phyloP scores from a whole-genome alignment of 495 filamentous ascomycete species.

The Thermochaetoides thermophila region DNA sequence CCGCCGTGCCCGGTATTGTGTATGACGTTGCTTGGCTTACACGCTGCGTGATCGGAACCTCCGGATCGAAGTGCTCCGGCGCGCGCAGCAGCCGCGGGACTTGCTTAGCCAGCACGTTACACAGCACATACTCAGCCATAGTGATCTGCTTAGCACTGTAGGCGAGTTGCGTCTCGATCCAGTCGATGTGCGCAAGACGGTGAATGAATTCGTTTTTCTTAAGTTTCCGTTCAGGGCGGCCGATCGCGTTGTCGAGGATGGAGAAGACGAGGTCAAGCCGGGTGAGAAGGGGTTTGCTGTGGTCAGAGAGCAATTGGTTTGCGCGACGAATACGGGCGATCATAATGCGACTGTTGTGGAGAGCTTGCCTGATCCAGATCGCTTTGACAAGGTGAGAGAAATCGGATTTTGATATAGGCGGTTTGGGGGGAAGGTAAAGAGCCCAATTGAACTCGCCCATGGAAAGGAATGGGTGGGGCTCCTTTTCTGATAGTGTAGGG shows the following conservation, averaged over 20 bases:
- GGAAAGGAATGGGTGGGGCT: neutral
- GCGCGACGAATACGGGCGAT: neutral
- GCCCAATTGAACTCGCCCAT: neutral
- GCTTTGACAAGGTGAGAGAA: constrained; percentile 6
- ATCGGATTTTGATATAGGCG: neutral
- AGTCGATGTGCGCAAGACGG: constrained; percentile 2
- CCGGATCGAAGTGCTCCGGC: neutral
- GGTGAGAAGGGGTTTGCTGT: neutral
- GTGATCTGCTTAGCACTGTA: neutral
- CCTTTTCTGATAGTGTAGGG: neutral
- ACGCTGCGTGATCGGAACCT: neutral
- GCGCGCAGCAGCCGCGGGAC: constrained; percentile 1
- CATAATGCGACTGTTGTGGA: constrained; percentile 1
- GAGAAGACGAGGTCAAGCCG: constrained; percentile 1
- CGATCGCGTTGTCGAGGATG: neutral
- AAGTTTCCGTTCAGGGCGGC: neutral
- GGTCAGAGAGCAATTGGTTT: neutral
- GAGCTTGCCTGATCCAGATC: constrained; percentile 8
- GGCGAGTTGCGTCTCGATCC: neutral
- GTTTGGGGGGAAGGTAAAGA: neutral
- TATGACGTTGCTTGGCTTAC: neutral
- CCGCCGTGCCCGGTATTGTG: neutral
- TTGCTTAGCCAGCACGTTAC: neutral
- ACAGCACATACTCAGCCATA: neutral
- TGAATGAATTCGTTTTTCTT: neutral